Evolutionary conservation across 495 filamentous ascomycete species (phyloP).

Genomic region (Cercophora scortea): DNA sequence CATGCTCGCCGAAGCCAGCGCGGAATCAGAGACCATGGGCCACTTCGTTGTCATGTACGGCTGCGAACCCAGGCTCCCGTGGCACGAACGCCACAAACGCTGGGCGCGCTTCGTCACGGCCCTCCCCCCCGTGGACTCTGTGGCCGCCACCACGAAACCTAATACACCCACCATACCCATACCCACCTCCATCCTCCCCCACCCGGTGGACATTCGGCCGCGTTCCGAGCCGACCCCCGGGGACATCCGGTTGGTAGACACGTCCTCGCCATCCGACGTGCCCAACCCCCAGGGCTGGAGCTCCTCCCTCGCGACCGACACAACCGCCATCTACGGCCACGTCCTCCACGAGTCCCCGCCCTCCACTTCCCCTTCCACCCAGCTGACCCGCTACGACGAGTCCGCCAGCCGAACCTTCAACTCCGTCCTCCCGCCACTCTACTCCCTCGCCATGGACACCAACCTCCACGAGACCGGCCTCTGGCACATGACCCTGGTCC

Average conservation of each 20-base stretch:
- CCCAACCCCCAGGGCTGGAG: constrained; percentile 16
- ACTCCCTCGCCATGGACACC: constrained; percentile 7
- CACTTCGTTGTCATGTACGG: constrained; percentile 19
- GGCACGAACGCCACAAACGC: constrained; percentile 31
- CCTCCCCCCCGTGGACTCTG: too few species aligned
- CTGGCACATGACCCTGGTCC: constrained; percentile 15
- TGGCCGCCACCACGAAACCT: too few species aligned
- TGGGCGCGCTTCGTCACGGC: constrained; percentile 20
- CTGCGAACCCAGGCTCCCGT: constrained; percentile 25
- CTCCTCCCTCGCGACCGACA: constrained; percentile 14
- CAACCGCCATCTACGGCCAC: constrained; percentile 33
- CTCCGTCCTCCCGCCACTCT: constrained; percentile 17
- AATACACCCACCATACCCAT: not conserved
- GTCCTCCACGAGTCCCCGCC: constrained; percentile 23
- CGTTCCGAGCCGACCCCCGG: too few species aligned
- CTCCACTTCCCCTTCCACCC: constrained; percentile 13
- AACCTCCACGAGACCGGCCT: constrained; percentile 16
- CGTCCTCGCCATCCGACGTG: too few species aligned
- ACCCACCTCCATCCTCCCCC: constrained; percentile 6
- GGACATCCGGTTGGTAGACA: too few species aligned
- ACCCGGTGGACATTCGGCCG: constrained; percentile 1
- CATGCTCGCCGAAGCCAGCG: not conserved
- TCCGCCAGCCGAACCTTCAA: constrained; percentile 15
- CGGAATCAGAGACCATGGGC: constrained; percentile 1
- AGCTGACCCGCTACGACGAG: constrained; percentile 4